Conservation (phyloP, 345 rosid genomes). For the Hibiscus syriacus region DNA sequence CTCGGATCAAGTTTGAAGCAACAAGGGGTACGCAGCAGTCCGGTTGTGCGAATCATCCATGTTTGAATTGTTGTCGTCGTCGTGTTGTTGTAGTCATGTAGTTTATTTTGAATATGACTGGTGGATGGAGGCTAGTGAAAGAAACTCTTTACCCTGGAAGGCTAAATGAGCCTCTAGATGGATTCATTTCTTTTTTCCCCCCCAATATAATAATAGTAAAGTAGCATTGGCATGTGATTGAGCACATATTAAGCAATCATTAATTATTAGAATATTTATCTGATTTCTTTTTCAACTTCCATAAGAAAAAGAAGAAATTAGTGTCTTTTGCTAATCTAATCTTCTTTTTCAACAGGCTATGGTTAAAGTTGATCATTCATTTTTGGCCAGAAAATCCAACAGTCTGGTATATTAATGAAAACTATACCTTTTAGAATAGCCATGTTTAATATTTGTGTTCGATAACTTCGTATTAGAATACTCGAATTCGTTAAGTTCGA, state of each 20-base stretch:
- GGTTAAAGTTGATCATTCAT: neutral
- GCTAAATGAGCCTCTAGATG: too few relatives aligned
- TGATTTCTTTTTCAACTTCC: neutral
- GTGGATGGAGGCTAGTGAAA: neutral
- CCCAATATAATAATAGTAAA: too few relatives aligned
- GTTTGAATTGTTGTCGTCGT: neutral
- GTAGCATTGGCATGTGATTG: neutral
- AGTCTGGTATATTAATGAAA: too few relatives aligned
- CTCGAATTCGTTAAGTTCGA: too few relatives aligned
- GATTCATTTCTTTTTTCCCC: too few relatives aligned
- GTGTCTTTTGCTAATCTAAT: neutral
- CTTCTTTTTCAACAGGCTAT: neutral
- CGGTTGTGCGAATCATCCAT: neutral
- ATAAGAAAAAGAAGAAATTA: neutral
- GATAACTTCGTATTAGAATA: neutral
- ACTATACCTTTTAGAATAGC: too few relatives aligned
- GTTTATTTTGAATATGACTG: neutral
- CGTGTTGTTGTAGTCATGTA: neutral
- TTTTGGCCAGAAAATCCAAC: neutral
- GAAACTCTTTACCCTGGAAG: neutral
- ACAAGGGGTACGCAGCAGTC: neutral
- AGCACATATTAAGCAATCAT: conserved; percentile 4
- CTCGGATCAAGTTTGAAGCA: too few relatives aligned
- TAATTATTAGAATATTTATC: neutral
- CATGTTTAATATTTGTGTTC: too few relatives aligned